Conservation (phyloP, 768 basidiomycete species). For the Hygrophorus russula region DNA sequence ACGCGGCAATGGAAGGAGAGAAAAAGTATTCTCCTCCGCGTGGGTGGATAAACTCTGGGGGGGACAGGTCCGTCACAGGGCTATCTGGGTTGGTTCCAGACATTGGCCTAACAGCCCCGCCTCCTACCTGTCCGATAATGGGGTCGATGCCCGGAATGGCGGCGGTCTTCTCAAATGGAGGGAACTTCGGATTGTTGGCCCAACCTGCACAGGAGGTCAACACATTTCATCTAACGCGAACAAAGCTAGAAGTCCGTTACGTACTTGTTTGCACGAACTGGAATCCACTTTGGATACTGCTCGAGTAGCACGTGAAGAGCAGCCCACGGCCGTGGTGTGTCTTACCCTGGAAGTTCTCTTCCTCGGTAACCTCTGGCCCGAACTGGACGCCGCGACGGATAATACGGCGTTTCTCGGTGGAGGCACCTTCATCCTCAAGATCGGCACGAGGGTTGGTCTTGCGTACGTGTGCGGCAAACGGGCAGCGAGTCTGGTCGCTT, state of each 20-base stretch:
- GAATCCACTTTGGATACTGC: constrained; percentile 28
- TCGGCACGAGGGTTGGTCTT: constrained; percentile 37
- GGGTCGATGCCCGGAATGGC: constrained; percentile 33
- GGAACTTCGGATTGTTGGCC: constrained; percentile 27
- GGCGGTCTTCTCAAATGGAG: constrained; percentile 17
- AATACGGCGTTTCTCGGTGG: constrained; percentile 11
- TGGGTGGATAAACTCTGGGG: constrained; percentile 29
- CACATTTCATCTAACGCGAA: neutral
- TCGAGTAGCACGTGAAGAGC: constrained; percentile 34
- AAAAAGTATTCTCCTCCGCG: constrained; percentile 47
- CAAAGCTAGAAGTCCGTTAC: constrained; percentile 8
- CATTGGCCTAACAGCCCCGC: constrained; percentile 11
- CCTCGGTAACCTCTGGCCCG: constrained; percentile 35
- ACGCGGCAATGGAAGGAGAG: constrained; percentile 33
- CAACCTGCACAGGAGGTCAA: constrained; percentile 17
- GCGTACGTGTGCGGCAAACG: constrained; percentile 37
- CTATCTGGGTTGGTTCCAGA: constrained; percentile 22
- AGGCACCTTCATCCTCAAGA: constrained; percentile 16
- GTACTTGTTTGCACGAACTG: constrained; percentile 29
- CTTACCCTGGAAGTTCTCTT: constrained; percentile 23
- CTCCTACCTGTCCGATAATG: constrained; percentile 26
- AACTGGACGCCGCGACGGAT: constrained; percentile 25
- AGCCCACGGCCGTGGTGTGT: constrained; percentile 38
- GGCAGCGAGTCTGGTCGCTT: constrained; percentile 24
- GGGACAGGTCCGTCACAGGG: constrained; percentile 17